phyloP scores from a whole-genome alignment of 805 yeast species.

The Lachancea dasiensis region DNA sequence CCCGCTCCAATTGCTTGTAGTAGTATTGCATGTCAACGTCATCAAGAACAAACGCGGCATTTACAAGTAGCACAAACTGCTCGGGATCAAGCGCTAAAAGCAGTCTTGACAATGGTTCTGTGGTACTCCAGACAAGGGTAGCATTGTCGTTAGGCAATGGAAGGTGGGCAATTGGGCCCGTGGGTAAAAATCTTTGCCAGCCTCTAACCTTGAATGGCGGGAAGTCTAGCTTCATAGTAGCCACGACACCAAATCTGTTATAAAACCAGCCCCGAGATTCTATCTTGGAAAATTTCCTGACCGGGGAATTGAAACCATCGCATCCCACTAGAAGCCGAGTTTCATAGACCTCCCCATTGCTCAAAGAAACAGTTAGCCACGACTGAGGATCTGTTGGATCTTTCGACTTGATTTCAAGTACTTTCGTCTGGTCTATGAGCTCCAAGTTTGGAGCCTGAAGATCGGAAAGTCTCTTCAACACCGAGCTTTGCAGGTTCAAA shows the following conservation, averaged over 20 bases:
- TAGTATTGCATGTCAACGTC: slow-evolving; percentile 72
- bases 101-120: slow-evolving; percentile 64
- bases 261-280: slow-evolving; percentile 91
- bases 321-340: slow-evolving; percentile 87
- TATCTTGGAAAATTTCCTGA: slow-evolving; percentile 71
- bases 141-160: slow-evolving; percentile 85
- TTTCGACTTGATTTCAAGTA: slow-evolving; percentile 42
- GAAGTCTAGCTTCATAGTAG: slow-evolving; percentile 68
- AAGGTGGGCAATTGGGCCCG: slow-evolving; percentile 88
- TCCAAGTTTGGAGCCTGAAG: slow-evolving; percentile 34
- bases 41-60: slow-evolving; percentile 80
- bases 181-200: slow-evolving; percentile 86
- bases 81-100: slow-evolving; percentile 53
- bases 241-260: slow-evolving; percentile 86
- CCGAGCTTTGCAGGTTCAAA: slow-evolving; percentile 71
- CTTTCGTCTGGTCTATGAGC: slow-evolving; percentile 64
- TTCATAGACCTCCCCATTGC: slow-evolving; percentile 55
- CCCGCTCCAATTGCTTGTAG: slow-evolving; percentile 38
- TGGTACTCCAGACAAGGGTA: slow-evolving; percentile 91
- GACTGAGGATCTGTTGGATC: slow-evolving; percentile 36
- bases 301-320: slow-evolving; percentile 94
- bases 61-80: slow-evolving; percentile 63
- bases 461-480: slow-evolving; percentile 49
- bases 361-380: slow-evolving; percentile 74
- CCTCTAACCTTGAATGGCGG: slow-evolving; percentile 69